Conservation (phyloP, 495 filamentous ascomycete genomes). For the Neurospora sp. region DNA sequence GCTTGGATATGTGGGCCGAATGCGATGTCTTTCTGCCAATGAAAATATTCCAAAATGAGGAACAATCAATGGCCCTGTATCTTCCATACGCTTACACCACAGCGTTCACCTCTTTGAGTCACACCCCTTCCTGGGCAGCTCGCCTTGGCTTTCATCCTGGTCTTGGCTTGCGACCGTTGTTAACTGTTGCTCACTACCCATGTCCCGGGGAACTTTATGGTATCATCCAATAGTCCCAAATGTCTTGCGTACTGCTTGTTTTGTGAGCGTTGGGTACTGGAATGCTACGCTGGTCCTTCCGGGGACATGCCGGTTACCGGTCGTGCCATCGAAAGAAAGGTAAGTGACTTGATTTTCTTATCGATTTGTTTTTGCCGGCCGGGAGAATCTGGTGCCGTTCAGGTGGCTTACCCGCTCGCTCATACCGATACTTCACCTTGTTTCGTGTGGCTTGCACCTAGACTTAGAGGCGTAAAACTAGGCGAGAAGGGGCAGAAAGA, state of each 20-base stretch:
- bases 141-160: background rate
- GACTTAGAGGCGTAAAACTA: background rate
- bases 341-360: background rate
- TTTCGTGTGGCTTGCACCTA: background rate
- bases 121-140: background rate
- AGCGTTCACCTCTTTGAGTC: background rate
- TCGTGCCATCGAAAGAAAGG: background rate
- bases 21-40: background rate
- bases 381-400: background rate
- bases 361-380: background rate
- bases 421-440: background rate
- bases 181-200: background rate
- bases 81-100: background rate
- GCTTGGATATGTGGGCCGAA: background rate
- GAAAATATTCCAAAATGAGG: background rate
- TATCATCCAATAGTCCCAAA: background rate
- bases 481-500: background rate
- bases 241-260: background rate
- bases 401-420: background rate
- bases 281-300: background rate
- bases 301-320: background rate
- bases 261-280: background rate
- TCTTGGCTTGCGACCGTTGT: background rate
- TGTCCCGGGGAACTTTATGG: background rate
- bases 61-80: background rate